These are phyloP conservation scores for Eudorina sp. DNA, from an alignment of 139 green algal species.

Conservation along the genomic window DNA sequence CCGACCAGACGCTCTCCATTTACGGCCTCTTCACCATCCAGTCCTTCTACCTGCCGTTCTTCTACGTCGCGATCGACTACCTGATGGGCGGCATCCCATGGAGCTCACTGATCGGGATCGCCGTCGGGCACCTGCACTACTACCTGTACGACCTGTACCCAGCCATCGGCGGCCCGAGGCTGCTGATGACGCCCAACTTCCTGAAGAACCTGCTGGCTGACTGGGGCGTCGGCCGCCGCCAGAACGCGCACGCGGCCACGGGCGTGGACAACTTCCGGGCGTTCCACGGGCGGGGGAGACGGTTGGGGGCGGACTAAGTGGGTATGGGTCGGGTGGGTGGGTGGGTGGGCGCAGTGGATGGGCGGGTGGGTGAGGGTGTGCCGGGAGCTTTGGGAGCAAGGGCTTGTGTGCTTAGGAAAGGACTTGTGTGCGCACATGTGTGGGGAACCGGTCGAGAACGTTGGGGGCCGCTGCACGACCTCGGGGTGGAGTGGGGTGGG, in stretches of 20 bases:
- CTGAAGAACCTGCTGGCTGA: constrained; percentile 48
- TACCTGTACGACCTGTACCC: constrained; percentile 59
- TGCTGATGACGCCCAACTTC: constrained; percentile 49
- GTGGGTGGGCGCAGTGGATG: too few relatives aligned
- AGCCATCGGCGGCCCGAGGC: not conserved
- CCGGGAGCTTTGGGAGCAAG: too few relatives aligned
- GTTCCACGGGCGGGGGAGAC: constrained; percentile 41
- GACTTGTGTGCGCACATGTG: too few relatives aligned
- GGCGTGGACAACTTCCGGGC: constrained; percentile 39
- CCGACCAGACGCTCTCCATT: constrained; percentile 68
- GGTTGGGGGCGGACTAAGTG: constrained; percentile 39
- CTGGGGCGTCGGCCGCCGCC: constrained; percentile 29
- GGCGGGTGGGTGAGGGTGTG: too few relatives aligned
- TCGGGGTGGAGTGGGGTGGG: too few relatives aligned
- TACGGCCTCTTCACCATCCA: constrained; percentile 74
- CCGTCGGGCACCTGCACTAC: constrained; percentile 73
- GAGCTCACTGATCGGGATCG: constrained; percentile 68
- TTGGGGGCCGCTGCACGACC: too few relatives aligned
- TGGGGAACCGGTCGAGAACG: too few relatives aligned
- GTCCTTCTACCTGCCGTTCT: constrained; percentile 82
- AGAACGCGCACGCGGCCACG: not conserved
- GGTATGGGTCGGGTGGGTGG: not conserved
- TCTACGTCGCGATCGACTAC: constrained; percentile 68
- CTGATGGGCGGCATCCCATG: constrained; percentile 58
- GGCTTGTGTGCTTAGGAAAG: too few relatives aligned